A percentile compares a stretch with the other conserved stretches of the same genome.
Evolutionary conservation across 1,284 basidiomycete species (phyloP).

Genomic region (Malassezia globosa): DNA sequence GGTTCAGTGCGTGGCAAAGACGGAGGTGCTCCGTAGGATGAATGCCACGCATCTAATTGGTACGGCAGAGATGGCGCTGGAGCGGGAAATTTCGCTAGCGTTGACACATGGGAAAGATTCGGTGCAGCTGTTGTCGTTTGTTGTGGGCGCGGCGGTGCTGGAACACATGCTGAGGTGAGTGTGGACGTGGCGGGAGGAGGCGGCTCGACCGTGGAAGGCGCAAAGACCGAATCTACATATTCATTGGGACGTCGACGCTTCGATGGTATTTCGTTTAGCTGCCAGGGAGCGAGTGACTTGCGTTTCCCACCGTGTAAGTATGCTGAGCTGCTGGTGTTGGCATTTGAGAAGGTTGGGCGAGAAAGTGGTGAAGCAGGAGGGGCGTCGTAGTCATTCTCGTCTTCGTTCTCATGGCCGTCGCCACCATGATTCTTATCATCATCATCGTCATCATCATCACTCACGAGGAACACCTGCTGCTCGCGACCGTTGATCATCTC

Average conservation of each 20-base stretch:
- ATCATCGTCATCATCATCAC: conserved; percentile 14
- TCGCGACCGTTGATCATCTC: conserved; percentile 15
- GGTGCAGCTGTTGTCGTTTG: not conserved
- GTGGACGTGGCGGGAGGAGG: conserved; percentile 7
- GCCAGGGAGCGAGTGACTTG: conserved; percentile 5
- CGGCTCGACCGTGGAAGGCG: not conserved
- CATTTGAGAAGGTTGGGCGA: not conserved
- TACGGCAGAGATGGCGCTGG: not conserved
- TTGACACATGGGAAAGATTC: not conserved
- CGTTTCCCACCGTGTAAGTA: conserved; percentile 13
- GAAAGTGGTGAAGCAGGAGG: conserved; percentile 10
- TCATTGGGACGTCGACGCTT: conserved; percentile 15
- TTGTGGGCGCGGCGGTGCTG: not conserved
- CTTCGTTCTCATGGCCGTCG: not conserved
- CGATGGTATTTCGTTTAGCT: not conserved
- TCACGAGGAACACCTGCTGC: conserved; percentile 14
- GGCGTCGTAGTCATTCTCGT: too few relatives aligned
- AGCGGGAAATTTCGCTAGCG: not conserved
- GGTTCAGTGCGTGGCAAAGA: not conserved
- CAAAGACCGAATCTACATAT: not conserved
- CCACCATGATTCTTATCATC: too few relatives aligned
- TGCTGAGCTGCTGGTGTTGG: too few relatives aligned
- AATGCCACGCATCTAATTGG: not conserved
- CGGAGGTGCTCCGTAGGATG: not conserved
- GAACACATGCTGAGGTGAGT: not conserved